phyloP scores from a whole-genome alignment of 192 early-diverging fungal genomes.

The Thamnidium elegans region DNA sequence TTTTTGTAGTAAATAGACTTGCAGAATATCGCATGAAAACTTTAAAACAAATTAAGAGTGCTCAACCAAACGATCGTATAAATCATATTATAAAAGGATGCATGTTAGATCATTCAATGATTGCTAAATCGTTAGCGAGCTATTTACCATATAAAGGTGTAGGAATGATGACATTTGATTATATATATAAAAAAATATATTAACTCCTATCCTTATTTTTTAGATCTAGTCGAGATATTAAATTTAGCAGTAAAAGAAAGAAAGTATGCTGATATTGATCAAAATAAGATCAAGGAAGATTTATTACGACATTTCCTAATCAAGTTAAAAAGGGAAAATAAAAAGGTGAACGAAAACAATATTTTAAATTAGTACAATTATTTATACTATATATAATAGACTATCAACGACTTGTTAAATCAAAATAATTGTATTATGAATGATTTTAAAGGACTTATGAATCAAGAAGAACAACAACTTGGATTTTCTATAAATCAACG shows the following conservation, averaged over 20 bases:
- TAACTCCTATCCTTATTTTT: background rate
- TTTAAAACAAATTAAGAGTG: background rate
- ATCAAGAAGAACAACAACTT: no score
- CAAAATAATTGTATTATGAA: background rate
- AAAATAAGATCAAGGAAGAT: background rate
- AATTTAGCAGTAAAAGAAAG: background rate
- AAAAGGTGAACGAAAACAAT: background rate
- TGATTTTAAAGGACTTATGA: background rate
- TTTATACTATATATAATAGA: background rate
- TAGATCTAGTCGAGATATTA: background rate
- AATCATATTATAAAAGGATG: background rate
- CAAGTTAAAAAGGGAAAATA: constrained; percentile 5
- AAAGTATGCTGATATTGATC: background rate
- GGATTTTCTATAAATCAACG: no score
- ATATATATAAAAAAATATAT: background rate
- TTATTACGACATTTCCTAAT: background rate
- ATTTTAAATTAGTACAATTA: background rate
- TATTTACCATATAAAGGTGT: background rate
- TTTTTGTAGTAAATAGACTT: background rate
- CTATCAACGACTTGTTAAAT: background rate
- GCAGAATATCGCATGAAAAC: background rate
- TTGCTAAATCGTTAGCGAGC: background rate
- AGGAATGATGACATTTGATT: background rate
- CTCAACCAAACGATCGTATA: background rate
- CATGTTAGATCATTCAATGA: background rate